These are phyloP conservation scores for Endothia cerciana DNA, from an alignment of 2,329 filamentous ascomycete species.

Conservation along the genomic window DNA sequence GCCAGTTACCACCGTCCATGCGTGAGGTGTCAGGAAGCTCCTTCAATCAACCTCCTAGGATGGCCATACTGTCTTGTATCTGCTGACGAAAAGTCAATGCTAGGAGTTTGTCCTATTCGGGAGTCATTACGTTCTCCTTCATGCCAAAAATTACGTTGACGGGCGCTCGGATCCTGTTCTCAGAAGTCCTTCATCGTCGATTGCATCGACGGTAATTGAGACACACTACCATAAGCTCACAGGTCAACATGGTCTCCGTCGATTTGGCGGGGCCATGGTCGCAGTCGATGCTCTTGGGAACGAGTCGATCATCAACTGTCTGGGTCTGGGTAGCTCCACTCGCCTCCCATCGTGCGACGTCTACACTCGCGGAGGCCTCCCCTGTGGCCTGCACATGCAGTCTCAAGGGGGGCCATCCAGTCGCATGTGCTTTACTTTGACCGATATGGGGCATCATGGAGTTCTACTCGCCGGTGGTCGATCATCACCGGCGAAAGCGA, in stretches of 20 bases:
- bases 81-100: neutral
- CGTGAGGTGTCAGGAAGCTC: neutral
- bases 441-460: slow-evolving; percentile 60
- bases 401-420: slow-evolving; percentile 43
- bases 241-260: slow-evolving; percentile 51
- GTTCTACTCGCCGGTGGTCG: slow-evolving; percentile 77
- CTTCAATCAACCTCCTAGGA: neutral
- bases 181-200: neutral
- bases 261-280: slow-evolving; percentile 63
- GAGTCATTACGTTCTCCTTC: slow-evolving; percentile 81
- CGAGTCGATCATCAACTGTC: slow-evolving; percentile 49
- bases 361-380: slow-evolving; percentile 39
- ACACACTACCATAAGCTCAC: slow-evolving; percentile 43
- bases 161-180: neutral
- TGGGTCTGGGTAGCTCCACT: slow-evolving; percentile 49
- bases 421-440: slow-evolving; percentile 78
- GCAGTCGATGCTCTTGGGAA: slow-evolving; percentile 43
- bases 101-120: slow-evolving; percentile 85
- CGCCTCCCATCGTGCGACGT: slow-evolving; percentile 56
- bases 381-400: slow-evolving; percentile 26
- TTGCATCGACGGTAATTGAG: slow-evolving; percentile 19
- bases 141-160: slow-evolving; percentile 53
- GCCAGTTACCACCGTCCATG: neutral
- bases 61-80: neutral
- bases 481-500: slow-evolving; percentile 70